Percentiles rank a stretch among this genome's conserved stretches.
Conservation (phyloP, 2,329 filamentous ascomycete species). For the Aspergillus jensenii region DNA sequence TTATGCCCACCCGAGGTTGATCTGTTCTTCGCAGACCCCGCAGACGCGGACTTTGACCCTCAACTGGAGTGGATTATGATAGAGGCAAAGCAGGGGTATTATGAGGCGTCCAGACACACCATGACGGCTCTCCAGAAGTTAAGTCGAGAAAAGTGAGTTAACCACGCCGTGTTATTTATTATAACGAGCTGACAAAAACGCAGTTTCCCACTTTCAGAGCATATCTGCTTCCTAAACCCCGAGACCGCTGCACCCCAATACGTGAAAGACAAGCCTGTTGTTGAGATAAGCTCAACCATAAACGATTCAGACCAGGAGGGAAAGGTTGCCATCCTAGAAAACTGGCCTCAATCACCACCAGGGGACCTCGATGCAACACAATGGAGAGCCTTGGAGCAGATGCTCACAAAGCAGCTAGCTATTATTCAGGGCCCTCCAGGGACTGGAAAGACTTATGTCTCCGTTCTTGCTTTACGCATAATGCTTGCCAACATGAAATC, state of each 20-base stretch:
- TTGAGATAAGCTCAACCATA: conserved; percentile 52
- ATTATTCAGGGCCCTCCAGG: conserved; percentile 83
- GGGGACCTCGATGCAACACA: conserved; percentile 69
- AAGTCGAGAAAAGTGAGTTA: conserved; percentile 50
- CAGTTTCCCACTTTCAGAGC: conserved; percentile 47
- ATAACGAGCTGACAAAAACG: conserved; percentile 4
- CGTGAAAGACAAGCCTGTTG: conserved; percentile 48
- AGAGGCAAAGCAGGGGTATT: conserved; percentile 72
- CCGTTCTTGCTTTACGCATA: conserved; percentile 67
- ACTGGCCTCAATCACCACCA: conserved; percentile 51
- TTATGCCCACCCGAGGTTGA: conserved; percentile 71
- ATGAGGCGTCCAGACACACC: conserved; percentile 71
- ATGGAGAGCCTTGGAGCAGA: conserved; percentile 63
- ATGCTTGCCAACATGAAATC: conserved; percentile 59
- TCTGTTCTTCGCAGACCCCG: conserved; percentile 64
- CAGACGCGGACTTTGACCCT: conserved; percentile 68
- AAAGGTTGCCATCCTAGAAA: conserved; percentile 54
- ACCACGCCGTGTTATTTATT: neutral
- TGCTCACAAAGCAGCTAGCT: conserved; percentile 69
- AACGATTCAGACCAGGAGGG: conserved; percentile 32
- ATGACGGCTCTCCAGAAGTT: conserved; percentile 70
- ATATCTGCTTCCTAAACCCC: conserved; percentile 40
- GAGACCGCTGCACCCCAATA: conserved; percentile 54
- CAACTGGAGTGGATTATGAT: conserved; percentile 73
- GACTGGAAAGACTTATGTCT: conserved; percentile 79